Base-by-base conservation (phyloP, 2,329 filamentous ascomycete genomes). In the Exserohilum turcica region DNA sequence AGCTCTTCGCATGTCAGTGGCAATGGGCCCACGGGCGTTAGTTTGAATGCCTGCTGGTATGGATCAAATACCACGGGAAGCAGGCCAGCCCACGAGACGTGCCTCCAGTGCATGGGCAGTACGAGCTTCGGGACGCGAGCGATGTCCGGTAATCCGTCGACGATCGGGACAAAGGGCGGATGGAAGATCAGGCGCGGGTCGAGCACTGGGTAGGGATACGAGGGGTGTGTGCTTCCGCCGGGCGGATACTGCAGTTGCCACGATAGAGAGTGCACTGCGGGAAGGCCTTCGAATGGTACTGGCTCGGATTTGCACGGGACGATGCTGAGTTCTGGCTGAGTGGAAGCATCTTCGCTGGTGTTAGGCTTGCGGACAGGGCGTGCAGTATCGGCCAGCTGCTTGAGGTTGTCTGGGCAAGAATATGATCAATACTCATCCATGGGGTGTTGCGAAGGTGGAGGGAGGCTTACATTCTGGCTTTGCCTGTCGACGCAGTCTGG, bases 1-100 rank as follows among this genome's bases (percentile, higher is more conserved):
- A 64, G 31, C 21, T 66, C 64, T n/a, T 66, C 64, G 8, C 54
- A 56, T 0, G 60, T 64, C 2, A 65, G 31, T 0, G 62, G 62
- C 2, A 66, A 28, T 0, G 62, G 54, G 1, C 64, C 64, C 1
- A 64, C 42, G 0, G 62, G 64, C 1, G 62, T 66, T 0, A 66
- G 42, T 28, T 66, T 65, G 46, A 66, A 66, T 0, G 51, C 56
- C 6, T 66, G 64, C 0, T 44, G 59, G 19, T 60, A 54, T 0
- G 60, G 54, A 13, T 66, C 64, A 9, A 65, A 66, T 0, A 45
- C 64, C 5, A 66, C 44, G 2, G 62, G 64, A 1, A 63, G 29
- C 0, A 64, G 46, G 0, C 62, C 62, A 1, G 40, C 46, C 64
- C 64, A 65, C 0, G 57, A 57, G 0, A 56, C 46, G 3, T 65